These are phyloP conservation scores for Fusarium verrucosum DNA, from an alignment of 2,329 filamentous ascomycete species.

Conservation along the genomic window DNA sequence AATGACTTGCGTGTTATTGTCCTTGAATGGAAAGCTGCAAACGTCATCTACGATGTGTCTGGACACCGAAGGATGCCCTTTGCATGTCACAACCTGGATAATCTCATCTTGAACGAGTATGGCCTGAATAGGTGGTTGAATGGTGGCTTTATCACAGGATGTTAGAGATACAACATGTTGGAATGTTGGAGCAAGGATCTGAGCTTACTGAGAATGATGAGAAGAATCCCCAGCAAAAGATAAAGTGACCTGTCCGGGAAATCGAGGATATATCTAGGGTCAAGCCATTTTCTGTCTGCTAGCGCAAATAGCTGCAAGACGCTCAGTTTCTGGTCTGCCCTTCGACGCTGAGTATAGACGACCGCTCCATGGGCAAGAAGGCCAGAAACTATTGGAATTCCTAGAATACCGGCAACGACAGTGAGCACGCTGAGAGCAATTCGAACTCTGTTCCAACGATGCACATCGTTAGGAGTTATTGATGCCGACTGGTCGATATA, in stretches of 20 bases:
- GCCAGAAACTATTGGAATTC: conserved; percentile 21
- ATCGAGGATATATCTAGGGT: not conserved
- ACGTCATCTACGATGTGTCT: accelerated
- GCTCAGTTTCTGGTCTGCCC: not conserved
- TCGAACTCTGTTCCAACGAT: not conserved
- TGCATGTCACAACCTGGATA: not conserved
- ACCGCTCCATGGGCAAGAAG: conserved; percentile 24
- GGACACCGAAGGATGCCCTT: not conserved
- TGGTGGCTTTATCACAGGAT: not conserved
- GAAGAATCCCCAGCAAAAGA: not conserved
- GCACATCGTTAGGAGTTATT: not conserved
- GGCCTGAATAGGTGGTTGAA: conserved; percentile 8
- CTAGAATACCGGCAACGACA: not conserved
- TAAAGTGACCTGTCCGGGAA: not conserved
- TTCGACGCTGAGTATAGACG: conserved; percentile 23
- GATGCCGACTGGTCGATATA: conserved; percentile 17
- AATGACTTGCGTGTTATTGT: not conserved
- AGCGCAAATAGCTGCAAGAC: conserved; percentile 15
- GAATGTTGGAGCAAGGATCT: not conserved
- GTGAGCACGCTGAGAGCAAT: not conserved
- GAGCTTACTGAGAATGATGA: conserved; percentile 23
- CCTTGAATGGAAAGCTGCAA: too few relatives aligned
- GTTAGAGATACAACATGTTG: not conserved
- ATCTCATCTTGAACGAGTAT: conserved; percentile 15
- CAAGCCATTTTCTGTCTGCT: conserved; percentile 19